These are phyloP conservation scores for Trichoderma gamsii DNA, from an alignment of 495 filamentous ascomycete species.

Conservation along the genomic window DNA sequence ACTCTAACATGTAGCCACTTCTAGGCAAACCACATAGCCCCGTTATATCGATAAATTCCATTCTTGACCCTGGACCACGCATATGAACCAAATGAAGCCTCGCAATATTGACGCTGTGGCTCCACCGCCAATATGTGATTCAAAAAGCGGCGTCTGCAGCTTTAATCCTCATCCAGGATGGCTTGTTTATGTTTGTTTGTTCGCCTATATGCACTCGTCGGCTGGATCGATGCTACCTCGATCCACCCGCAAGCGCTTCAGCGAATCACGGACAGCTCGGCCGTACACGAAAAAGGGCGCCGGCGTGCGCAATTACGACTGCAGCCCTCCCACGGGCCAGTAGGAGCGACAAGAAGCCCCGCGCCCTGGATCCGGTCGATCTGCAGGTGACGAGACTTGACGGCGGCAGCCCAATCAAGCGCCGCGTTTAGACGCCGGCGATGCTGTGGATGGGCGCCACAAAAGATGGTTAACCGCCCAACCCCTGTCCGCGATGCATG, in stretches of 20 bases:
- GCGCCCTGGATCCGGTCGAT: background rate
- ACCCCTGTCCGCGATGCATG: conserved; percentile 7
- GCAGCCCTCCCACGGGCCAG: background rate
- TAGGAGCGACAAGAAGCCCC: background rate
- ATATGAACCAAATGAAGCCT: background rate
- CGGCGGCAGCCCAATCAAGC: conserved; percentile 13
- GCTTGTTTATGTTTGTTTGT: conserved; percentile 11
- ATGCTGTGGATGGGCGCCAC: conserved; percentile 7
- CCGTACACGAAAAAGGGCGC: background rate
- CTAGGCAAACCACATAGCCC: background rate
- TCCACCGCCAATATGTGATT: conserved; percentile 3
- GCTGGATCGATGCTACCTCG: background rate
- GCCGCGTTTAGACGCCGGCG: conserved; percentile 11
- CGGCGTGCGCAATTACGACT: background rate
- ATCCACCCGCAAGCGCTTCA: conserved; percentile 10
- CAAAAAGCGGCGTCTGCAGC: background rate
- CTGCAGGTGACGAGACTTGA: conserved; percentile 12
- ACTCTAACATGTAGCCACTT: too few relatives aligned
- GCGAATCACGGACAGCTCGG: conserved; percentile 10
- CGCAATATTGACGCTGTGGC: background rate
- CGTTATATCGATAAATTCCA: background rate
- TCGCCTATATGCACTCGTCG: conserved; percentile 10
- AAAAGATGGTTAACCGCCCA: conserved; percentile 7
- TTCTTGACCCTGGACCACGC: background rate
- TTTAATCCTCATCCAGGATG: background rate